Percentiles rank a stretch among this genome's conserved stretches.
Evolutionary conservation across 192 early-diverging fungal genomes (phyloP).

Genomic region (Backusella morwellensis): DNA sequence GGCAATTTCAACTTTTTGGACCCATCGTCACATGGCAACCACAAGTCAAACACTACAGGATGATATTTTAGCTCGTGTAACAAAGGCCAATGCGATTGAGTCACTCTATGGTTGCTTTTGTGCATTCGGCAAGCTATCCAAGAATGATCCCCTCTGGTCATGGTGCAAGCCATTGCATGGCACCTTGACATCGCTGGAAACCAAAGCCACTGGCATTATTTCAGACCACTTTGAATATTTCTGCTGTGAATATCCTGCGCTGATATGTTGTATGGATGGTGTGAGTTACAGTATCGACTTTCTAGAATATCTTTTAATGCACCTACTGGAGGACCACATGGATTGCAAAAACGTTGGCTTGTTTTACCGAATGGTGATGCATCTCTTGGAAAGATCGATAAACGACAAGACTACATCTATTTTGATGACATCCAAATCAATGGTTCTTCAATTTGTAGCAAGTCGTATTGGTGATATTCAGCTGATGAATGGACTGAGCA

Average conservation of each 20-base stretch:
- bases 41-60: conserved; percentile 7
- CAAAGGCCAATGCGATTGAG: conserved; percentile 23
- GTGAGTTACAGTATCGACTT: conserved; percentile 28
- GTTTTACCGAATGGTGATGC: conserved; percentile 14
- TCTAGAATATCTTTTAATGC: conserved; percentile 25
- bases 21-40: conserved; percentile 10
- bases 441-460: neutral
- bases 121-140: conserved; percentile 5
- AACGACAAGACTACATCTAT: neutral
- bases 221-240: conserved; percentile 27
- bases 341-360: conserved; percentile 14
- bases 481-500: neutral
- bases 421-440: conserved; percentile 2
- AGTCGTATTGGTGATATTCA: neutral
- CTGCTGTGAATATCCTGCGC: conserved; percentile 29
- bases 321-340: conserved; percentile 30
- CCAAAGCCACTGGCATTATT: conserved; percentile 19
- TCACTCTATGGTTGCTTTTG: conserved; percentile 20
- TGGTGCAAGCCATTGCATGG: conserved; percentile 18
- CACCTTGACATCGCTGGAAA: conserved; percentile 6
- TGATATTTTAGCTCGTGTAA: conserved; percentile 10
- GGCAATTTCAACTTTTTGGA: conserved; percentile 20
- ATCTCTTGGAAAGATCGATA: neutral
- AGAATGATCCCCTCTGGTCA: conserved; percentile 8
- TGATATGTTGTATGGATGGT: conserved; percentile 33